phyloP scores from a whole-genome alignment of 768 basidiomycete species.

The Trametes cingulata region DNA sequence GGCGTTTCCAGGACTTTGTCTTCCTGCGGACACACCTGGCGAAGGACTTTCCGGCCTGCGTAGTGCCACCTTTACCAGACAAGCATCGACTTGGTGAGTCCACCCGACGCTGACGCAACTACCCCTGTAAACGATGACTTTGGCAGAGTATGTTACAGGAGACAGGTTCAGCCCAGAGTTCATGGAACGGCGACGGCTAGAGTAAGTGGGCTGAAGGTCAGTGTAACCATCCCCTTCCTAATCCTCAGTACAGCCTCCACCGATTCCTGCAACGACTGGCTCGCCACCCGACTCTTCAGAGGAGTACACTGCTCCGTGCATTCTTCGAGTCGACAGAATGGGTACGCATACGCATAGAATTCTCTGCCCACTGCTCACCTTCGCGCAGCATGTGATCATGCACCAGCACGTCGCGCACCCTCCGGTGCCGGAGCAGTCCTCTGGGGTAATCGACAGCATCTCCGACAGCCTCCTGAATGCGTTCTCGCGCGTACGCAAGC shows the following conservation, averaged over 20 bases:
- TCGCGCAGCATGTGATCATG: constrained; percentile 86
- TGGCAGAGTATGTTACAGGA: constrained; percentile 91
- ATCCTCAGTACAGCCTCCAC: constrained; percentile 62
- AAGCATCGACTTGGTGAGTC: constrained; percentile 91
- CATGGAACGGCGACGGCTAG: constrained; percentile 86
- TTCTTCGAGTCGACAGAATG: constrained; percentile 99
- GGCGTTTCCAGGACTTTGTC: constrained; percentile 96
- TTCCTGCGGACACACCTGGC: constrained; percentile 88
- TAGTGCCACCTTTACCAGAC: constrained; percentile 95
- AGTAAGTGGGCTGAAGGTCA: constrained; percentile 53
- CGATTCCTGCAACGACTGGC: constrained; percentile 88
- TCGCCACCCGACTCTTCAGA: constrained; percentile 92
- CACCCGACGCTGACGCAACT: background rate
- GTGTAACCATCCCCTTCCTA: background rate
- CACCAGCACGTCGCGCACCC: constrained; percentile 95
- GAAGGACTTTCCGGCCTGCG: constrained; percentile 94
- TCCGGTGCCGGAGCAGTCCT: constrained; percentile 75
- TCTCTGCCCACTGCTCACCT: constrained; percentile 15
- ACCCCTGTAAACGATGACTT: background rate
- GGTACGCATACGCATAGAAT: constrained; percentile 50
- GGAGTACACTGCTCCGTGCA: constrained; percentile 86
- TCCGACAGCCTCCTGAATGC: constrained; percentile 97
- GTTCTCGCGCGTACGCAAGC: constrained; percentile 93
- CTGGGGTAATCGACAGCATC: constrained; percentile 88
- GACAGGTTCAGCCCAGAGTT: constrained; percentile 98